Evolutionary conservation across 345 rosid genomes (phyloP).

Genomic region (Noccaea caerulescens): DNA sequence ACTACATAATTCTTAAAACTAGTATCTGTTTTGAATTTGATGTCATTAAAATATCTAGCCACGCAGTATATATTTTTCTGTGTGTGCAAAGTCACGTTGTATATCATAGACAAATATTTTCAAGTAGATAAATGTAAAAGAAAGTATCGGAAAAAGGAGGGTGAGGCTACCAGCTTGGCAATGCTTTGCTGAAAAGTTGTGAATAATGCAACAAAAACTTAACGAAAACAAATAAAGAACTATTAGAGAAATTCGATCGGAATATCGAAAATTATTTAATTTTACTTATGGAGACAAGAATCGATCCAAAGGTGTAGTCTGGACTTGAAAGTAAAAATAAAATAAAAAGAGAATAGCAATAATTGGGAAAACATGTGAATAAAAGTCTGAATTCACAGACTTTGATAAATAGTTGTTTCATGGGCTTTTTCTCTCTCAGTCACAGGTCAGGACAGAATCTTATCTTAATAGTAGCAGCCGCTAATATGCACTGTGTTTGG

Average conservation of each 20-base stretch:
- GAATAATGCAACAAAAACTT: slow-evolving; percentile 34
- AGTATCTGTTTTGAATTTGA: slow-evolving; percentile 12
- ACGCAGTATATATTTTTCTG: too few relatives aligned
- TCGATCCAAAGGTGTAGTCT: slow-evolving; percentile 39
- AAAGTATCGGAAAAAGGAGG: not conserved
- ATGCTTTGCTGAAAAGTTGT: slow-evolving; percentile 43
- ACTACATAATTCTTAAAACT: not conserved
- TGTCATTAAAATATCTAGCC: not conserved
- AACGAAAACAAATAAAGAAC: slow-evolving; percentile 13
- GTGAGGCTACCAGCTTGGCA: slow-evolving; percentile 32
- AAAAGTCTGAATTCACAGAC: slow-evolving; percentile 38
- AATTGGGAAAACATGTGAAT: slow-evolving; percentile 44
- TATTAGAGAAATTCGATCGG: slow-evolving; percentile 18
- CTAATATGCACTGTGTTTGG: slow-evolving; percentile 33
- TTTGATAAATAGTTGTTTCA: slow-evolving; percentile 31
- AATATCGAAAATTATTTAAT: slow-evolving; percentile 13
- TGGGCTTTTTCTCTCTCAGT: slow-evolving; percentile 8
- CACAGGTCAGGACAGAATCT: slow-evolving; percentile 30
- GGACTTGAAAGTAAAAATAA: slow-evolving; percentile 23
- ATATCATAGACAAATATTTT: not conserved
- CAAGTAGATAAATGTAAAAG: not conserved
- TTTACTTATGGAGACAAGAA: slow-evolving; percentile 37
- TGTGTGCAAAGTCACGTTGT: not conserved
- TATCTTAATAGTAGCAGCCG: slow-evolving; percentile 30
- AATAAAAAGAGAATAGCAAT: slow-evolving; percentile 38